Evolutionary conservation across 2,329 filamentous ascomycete genomes (phyloP), one percentile per base, ranked within the genome.

Genomic region (Penicillium corylophilum): DNA sequence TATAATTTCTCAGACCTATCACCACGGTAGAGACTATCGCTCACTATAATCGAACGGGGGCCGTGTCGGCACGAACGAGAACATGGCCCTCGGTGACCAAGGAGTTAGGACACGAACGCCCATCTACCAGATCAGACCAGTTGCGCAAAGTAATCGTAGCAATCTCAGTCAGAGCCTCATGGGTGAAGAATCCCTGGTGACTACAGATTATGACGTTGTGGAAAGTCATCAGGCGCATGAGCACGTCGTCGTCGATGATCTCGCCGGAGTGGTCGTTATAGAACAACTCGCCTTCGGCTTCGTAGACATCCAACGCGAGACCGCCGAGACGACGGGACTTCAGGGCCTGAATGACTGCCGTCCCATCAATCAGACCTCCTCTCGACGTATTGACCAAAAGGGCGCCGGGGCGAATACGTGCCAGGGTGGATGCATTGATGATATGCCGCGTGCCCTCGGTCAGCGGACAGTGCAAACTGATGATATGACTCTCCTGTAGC

Each of bases 101-200:
- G 5, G 67, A 66, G 46, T 68, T 70, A 24, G 57, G 51, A 49
- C 67, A 70, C 0, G 60, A 54, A 16, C 62, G 57, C 10, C 50
- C 59, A 15, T 47, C 33, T n/a, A 53, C 50, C 50, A 69, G 71
- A 51, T 70, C 66, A 16, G 60, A 72, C 3, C 85, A 63, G 64
- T 87, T 87, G 50, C 71, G 68, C 54, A 87, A 61, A 1, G 84
- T 87, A 46, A 76, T 79, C 41, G 80, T 77, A 1, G 84, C 79
- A 60, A 88, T 88, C 69, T 86, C 83, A 7, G 73, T 72, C 44
- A 88, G 70, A 1, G 85, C 85, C 70, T 88, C 84, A 29, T 80
- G 72, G 5, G 85, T 88, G 61, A 88, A 85, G 71, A 88, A 88
- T 1, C 82, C 85, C 72, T 88, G 85, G 60, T 88, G 85, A 0